A percentile compares a stretch with the other conserved stretches of the same genome.
Evolutionary conservation across 805 yeast genomes (phyloP).

Genomic region (Zygosaccharomyces bailii): DNA sequence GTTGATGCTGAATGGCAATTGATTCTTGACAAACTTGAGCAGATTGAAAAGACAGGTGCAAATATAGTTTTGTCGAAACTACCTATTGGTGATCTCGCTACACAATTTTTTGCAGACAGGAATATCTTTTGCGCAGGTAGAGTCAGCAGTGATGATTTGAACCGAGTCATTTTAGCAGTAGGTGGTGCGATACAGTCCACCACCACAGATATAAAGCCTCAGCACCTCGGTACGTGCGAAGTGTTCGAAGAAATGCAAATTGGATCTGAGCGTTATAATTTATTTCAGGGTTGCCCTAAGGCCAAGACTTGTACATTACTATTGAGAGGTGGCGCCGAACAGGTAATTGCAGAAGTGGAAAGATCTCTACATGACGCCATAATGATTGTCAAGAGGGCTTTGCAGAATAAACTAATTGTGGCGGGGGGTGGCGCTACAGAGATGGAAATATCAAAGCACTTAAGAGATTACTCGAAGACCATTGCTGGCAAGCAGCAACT

Average conservation of each 20-base stretch:
- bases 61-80: constrained; percentile 88
- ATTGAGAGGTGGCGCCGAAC: constrained; percentile 97
- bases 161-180: constrained; percentile 87
- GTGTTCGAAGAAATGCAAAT: constrained; percentile 89
- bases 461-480: constrained; percentile 80
- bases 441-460: constrained; percentile 88
- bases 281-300: constrained; percentile 88
- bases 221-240: constrained; percentile 81
- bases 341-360: constrained; percentile 96
- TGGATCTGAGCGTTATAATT: constrained; percentile 91
- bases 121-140: constrained; percentile 97
- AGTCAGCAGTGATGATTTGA: constrained; percentile 84
- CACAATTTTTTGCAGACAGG: constrained; percentile 96
- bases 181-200: constrained; percentile 88
- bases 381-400: constrained; percentile 95
- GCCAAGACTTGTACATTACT: constrained; percentile 91
- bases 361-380: constrained; percentile 97
- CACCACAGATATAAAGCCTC: constrained; percentile 61
- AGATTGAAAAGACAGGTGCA: constrained; percentile 81
- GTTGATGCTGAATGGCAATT: constrained; percentile 99
- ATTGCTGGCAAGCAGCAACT: constrained; percentile 96
- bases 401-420: constrained; percentile 79
- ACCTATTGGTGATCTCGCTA: constrained; percentile 98
- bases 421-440: constrained; percentile 99
- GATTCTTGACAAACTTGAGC: constrained; percentile 78